Base-by-base conservation (phyloP, 2,329 filamentous ascomycete species). In the Diplodia mutila region DNA sequence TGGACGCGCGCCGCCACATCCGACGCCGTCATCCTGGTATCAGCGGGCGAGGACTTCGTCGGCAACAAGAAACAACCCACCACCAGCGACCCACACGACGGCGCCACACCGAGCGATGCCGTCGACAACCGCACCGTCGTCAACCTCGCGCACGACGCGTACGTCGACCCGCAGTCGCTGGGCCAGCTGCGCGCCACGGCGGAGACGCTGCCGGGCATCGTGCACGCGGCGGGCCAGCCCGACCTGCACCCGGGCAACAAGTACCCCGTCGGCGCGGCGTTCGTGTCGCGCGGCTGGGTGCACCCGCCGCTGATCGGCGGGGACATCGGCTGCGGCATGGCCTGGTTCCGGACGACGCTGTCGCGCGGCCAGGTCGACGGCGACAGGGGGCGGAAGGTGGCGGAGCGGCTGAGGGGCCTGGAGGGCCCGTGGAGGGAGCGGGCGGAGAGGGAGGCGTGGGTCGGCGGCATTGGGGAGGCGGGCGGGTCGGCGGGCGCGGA, bases 241-340 rank as follows among this genome's bases (percentile, higher is more conserved):
- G 77, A 80, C 69, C 68, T 80, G 1, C 76, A 79, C 48, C 76
- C 76, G 7, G 78, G 78, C 7, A 76, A 73, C 14, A 78, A 77
- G 61, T 80, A 77, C 23, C 78, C 78, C 1, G 77, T 80, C 25
- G 77, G 77, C 14, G 75, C 76, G 1, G 76, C 78, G 7, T 79
- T 80, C 54, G 74, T 75, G 9, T 77, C 74, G 0, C 69, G 72
- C 37, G 71, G 69, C 68, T 80, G 77, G 72, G 75, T 80, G 21
- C 76, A 80, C 64, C 78, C 77, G 18, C 77, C 75, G 18, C 70
- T 80, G 12, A 80, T 80, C 11, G 78, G 79, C 2, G 70, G 75
- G 5, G 77, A 80, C 52, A 80, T 80, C 59, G 79, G 77, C 0
- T 80, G 78, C 67, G 79, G 78, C 0, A 80, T 80, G 77, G 73